Conservation (phyloP, 2,329 filamentous ascomycete species). For the Xylariales sp. region DNA sequence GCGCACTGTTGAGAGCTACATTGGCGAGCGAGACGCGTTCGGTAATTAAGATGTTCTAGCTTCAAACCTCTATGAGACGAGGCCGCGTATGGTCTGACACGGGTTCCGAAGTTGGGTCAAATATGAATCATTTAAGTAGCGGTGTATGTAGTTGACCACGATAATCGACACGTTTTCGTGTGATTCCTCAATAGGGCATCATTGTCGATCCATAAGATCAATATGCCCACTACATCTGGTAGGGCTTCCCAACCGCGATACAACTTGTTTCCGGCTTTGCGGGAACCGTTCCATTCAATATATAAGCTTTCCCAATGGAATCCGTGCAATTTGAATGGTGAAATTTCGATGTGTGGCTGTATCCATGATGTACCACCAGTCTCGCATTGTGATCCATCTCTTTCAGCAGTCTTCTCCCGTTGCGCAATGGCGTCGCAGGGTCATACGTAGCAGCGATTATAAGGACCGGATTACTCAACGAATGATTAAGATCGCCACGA, state of each 20-base stretch:
- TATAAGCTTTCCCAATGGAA: slow-evolving; percentile 12
- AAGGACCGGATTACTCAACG: slow-evolving; percentile 57
- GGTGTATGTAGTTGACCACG: no score
- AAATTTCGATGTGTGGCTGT: slow-evolving; percentile 57
- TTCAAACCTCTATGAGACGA: background rate
- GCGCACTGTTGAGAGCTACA: background rate
- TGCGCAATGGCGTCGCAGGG: slow-evolving; percentile 62
- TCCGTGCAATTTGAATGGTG: slow-evolving; percentile 3
- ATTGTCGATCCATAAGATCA: no score
- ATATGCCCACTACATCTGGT: background rate
- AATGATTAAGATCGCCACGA: slow-evolving; percentile 58
- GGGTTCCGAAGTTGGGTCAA: no score
- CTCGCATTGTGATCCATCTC: slow-evolving; percentile 63
- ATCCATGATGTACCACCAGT: slow-evolving; percentile 61
- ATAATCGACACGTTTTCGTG: no score
- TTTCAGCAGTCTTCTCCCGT: slow-evolving; percentile 57
- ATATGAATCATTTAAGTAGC: no score
- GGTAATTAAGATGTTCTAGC: background rate
- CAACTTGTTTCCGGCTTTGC: background rate
- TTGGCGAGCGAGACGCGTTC: background rate
- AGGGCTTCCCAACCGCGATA: background rate
- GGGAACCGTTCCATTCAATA: background rate
- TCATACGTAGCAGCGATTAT: slow-evolving; percentile 63
- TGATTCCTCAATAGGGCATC: no score
- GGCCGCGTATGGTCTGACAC: no score